Percentiles rank a stretch among this genome's conserved stretches.
Conservation (phyloP, 257 asterid species). For the Jacaranda mimosifolia region DNA sequence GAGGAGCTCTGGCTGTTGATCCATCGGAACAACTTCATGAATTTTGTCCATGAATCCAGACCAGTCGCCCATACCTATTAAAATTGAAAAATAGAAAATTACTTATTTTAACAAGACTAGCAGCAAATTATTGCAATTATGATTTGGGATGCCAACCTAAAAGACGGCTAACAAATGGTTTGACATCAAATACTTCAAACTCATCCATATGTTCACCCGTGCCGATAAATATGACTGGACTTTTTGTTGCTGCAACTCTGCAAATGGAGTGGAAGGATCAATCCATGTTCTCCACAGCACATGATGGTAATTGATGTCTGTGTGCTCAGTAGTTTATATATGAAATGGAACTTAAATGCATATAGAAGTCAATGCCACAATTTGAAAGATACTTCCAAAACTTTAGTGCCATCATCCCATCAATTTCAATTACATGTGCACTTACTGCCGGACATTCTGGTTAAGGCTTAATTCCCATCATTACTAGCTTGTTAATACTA, state of each 20-base stretch:
- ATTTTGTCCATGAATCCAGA: slow-evolving; percentile 98
- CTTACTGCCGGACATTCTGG: background rate
- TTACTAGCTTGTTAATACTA: background rate
- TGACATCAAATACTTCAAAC: slow-evolving; percentile 93
- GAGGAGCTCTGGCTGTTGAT: slow-evolving; percentile 99
- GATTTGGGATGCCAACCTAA: slow-evolving; percentile 63
- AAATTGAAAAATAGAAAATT: slow-evolving; percentile 8
- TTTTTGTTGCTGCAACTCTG: slow-evolving; percentile 97
- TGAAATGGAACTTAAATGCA: slow-evolving; percentile 2
- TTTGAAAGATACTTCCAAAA: slow-evolving; percentile 10
- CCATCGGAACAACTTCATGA: slow-evolving; percentile 96
- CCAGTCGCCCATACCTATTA: slow-evolving; percentile 95
- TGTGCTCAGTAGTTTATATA: background rate
- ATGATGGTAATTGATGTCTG: slow-evolving; percentile 11
- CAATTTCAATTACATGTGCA: slow-evolving; percentile 30
- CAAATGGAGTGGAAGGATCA: slow-evolving; percentile 39
- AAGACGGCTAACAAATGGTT: slow-evolving; percentile 98
- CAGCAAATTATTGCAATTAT: slow-evolving; percentile 9
- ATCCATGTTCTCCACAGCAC: slow-evolving; percentile 8
- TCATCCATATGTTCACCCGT: slow-evolving; percentile 99
- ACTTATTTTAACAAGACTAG: background rate
- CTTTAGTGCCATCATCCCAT: slow-evolving; percentile 12
- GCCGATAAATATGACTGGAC: slow-evolving; percentile 94
- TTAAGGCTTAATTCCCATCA: slow-evolving; percentile 14
- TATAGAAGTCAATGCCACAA: slow-evolving; percentile 20